Base-by-base conservation (phyloP, 352 stramenopile species). In the Pythium pyrilobum region DNA sequence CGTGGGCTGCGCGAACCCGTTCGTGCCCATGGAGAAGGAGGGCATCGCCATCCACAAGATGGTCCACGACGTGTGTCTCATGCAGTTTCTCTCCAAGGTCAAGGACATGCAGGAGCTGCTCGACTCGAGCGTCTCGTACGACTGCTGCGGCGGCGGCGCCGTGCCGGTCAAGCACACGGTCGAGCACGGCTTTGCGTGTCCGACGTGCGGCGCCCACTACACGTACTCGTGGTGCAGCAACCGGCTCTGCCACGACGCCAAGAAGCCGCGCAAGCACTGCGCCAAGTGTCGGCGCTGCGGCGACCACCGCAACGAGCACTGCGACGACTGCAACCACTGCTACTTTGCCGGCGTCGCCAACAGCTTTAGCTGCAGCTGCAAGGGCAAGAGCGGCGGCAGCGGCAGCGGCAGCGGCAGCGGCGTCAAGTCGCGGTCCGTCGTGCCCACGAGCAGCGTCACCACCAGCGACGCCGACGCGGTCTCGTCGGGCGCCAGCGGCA, bases 211-310 rank as follows among this genome's bases (percentile, higher is more conserved):
- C 9, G 69, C 72, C 7, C 68, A 79, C 29, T 90, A 74, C 57
- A 90, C 77, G 23, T 92, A 89, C 52, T 92, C 81, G 39, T 92
- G 81, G 81, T 92, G 81, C 69, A 89, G 64, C 48, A 81, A 89
- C 51, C 72, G 74, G 10, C 52, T 92, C 10, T 92, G 81, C 23
- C 69, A 81, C 41, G 81, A 89, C 50, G 54, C 77, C 46, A 92
- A 89, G 61, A 87, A 89, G 59, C 81, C 78, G 16, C 74, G 81
- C 13, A 87, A 87, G 46, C 79, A 92, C 60, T 92, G 81, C 43
- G 72, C 65, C 25, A 92, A 89, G 53, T 92, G 81, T 43, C 77
- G 80, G 10, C 78, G 81, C 3, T 92, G 81, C 58, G 81, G 74
- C 1, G 77, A 88, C 58, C 79, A 92, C 52, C 81, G 81, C 39